These are phyloP conservation scores for Fusarium humuli DNA, from an alignment of 2,329 filamentous ascomycete genomes.

Conservation along the genomic window DNA sequence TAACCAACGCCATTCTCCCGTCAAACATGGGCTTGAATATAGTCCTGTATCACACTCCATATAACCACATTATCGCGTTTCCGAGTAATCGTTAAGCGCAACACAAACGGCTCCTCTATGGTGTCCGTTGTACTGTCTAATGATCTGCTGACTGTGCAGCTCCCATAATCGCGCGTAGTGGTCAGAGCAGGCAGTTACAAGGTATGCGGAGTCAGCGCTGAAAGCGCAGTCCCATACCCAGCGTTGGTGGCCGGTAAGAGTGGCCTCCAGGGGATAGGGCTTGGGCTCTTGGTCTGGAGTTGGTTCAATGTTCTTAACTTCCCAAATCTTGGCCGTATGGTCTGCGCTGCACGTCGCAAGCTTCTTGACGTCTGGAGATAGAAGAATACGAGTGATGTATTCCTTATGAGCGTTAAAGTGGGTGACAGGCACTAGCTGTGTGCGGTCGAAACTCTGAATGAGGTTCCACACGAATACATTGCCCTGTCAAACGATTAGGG, in stretches of 20 bases:
- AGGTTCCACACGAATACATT: slow-evolving; percentile 98
- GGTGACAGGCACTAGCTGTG: slow-evolving; percentile 85
- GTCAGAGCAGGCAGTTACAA: slow-evolving; percentile 93
- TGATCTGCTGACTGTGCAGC: slow-evolving; percentile 85
- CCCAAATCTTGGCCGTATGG: slow-evolving; percentile 96
- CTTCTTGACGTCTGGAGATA: slow-evolving; percentile 94
- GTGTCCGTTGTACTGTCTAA: slow-evolving; percentile 94
- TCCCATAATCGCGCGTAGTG: slow-evolving; percentile 96
- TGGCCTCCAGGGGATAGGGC: slow-evolving; percentile 85
- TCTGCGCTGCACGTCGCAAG: slow-evolving; percentile 94
- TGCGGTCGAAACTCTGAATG: slow-evolving; percentile 83
- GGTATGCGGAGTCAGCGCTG: slow-evolving; percentile 90
- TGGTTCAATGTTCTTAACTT: slow-evolving; percentile 77
- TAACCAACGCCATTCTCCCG: slow-evolving; percentile 42
- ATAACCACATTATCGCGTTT: slow-evolving; percentile 57
- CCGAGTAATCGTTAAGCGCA: slow-evolving; percentile 87
- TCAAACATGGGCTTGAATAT: slow-evolving; percentile 17
- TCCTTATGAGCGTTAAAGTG: slow-evolving; percentile 92
- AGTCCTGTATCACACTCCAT: slow-evolving; percentile 22
- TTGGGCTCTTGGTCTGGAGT: slow-evolving; percentile 58
- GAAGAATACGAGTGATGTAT: slow-evolving; percentile 90
- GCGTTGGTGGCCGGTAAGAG: slow-evolving; percentile 88
- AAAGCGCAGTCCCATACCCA: slow-evolving; percentile 99
- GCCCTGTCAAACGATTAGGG: slow-evolving; percentile 68
- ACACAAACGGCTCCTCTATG: slow-evolving; percentile 93